These are phyloP conservation scores for Paramecium tetraurelia DNA, from an alignment of 73 alveolate species.

Conservation along the genomic window DNA sequence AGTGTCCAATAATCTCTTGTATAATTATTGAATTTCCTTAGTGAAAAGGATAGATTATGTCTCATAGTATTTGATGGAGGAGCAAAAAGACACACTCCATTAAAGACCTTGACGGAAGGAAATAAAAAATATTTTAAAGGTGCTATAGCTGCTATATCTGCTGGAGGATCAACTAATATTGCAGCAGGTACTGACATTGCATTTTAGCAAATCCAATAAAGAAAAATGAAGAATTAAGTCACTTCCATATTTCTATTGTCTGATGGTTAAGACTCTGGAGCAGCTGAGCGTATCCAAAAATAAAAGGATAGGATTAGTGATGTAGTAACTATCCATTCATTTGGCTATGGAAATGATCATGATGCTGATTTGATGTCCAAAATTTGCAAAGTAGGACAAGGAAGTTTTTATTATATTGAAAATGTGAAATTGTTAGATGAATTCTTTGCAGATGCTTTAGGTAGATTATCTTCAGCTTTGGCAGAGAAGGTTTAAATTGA, in stretches of 20 bases:
- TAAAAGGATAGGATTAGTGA: background rate
- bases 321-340: conserved; percentile 55
- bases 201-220: conserved; percentile 6
- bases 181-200: conserved; percentile 50
- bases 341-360: conserved; percentile 69
- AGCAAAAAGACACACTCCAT: conserved; percentile 35
- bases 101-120: background rate
- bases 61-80: background rate
- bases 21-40: background rate
- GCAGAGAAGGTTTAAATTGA: conserved; percentile 37
- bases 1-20: conserved; percentile 19
- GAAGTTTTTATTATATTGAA: conserved; percentile 64
- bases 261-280: conserved; percentile 58
- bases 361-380: conserved; percentile 54
- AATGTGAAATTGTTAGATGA: conserved; percentile 42
- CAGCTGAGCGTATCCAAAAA: background rate
- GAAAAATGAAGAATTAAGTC: conserved; percentile 41
- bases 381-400: conserved; percentile 56
- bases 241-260: conserved; percentile 52
- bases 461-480: conserved; percentile 55
- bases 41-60: conserved; percentile 61
- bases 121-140: conserved; percentile 31
- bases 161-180: conserved; percentile 57
- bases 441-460: conserved; percentile 63
- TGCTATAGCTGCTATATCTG: background rate